Base-by-base conservation (phyloP, 208 protist genomes). In the Trypanosoma platydactyli region DNA sequence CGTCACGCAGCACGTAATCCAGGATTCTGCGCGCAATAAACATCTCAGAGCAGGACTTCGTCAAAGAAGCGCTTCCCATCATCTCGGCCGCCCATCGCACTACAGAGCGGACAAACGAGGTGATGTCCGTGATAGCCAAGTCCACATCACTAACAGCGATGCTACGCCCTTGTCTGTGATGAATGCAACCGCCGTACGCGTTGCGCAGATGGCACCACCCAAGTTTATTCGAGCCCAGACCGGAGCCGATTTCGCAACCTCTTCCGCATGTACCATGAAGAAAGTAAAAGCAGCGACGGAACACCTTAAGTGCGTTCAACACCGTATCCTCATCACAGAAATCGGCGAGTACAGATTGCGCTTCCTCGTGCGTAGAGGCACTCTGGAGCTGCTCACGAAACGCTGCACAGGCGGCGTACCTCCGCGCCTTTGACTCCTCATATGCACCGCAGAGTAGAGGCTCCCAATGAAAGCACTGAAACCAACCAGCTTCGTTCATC, bases 261-360 rank as follows among this genome's bases (percentile, higher is more conserved):
- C 38, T 57, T 20, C 86, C 84, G 64, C 89, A 95, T 16, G 82
- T 88, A 12, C 89, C 89, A 62, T 92, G 83, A 49, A 93, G 64
- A 64, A 89, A 90, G 64, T 81, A 90, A 66, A 95, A 95, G 70
- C 85, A 95, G n/a, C 89, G 86, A 18, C 76, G 75, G 51, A 95
- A 93, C 1, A 91, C 55, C n/a, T 81, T 77, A 18, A 91, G 42
- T 5, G 84, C 77, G 16, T 60, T 80, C 27, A 50, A 46, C 40
- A 84, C 41, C 67, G 50, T 12, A 48, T 50, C 50, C 71, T 81
- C 16, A 59, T 64, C 71, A 30, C 87, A 81, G 42, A 90, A 80
- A 46, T 79, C 75, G 0, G 76, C n/a, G 27, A 92, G 65, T 40
- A 76, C 71, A 16, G 64, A 69, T 35, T 66, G 65, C 40, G 81